Base-by-base conservation (phyloP, 345 rosid species). In the Boechera divaricarpa region DNA sequence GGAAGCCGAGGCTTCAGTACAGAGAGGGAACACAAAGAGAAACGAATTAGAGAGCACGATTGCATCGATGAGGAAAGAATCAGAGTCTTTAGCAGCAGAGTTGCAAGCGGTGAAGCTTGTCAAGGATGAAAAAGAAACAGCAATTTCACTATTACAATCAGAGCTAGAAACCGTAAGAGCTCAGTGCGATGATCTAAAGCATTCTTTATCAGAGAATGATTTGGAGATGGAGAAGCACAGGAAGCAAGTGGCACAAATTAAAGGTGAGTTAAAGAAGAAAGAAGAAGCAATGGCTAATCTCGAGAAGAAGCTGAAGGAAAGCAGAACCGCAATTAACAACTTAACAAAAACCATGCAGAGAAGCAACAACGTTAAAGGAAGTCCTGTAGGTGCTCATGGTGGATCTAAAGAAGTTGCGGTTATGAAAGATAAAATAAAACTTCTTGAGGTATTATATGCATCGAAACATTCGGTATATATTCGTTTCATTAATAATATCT, bases 241-340 rank as follows among this genome's bases (percentile, higher is more conserved):
- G 82, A 86, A 84, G 80, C 90, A 89, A 62, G 81, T 84, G 13
- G 63, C 80, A 63, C 85, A 80, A 64, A 77, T 89, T 62, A 86
- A 85, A 86, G 81, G 79, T 53, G 95, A 90, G 66, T 86, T 90
- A 49, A 86, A 85, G 85, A 88, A 82, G 82, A 89, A 85, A 79
- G 92, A 90, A 59, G 89, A 82, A 15, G 83, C 83, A 31, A 67
- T 83, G 48, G 44, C 56, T 41, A 54, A 52, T 76, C 42, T 83
- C 24, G 93, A 93, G 82, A 89, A 90, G 88, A 87, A 83, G 79
- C 67, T 88, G 55, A 80, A 81, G 73, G 88, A 85, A 64, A 82
- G 82, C 86, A 86, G 76, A 48, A 57, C 69, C 3, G 62, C 83
- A 5, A 73, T 82, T 56, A 80, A 83, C 57, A 86, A 84, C 41